Base-by-base conservation (phyloP, 2,329 filamentous ascomycete species). In the Trichoderma citrinoviride region DNA sequence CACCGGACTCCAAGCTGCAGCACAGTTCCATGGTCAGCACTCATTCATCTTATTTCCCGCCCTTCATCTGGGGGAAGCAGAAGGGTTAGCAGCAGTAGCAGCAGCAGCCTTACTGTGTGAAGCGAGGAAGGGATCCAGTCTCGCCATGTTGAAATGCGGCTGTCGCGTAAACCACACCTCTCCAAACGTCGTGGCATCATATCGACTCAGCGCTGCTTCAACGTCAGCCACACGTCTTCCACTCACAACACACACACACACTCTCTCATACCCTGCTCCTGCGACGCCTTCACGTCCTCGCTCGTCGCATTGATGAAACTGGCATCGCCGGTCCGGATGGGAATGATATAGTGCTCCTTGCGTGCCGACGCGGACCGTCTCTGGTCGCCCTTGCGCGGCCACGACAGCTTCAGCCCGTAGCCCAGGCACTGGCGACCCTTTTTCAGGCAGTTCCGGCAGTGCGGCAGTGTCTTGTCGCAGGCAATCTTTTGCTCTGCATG, bases 351-450 rank as follows among this genome's bases (percentile, higher is more conserved):
- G 5, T 64, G 60, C 29, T 37, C 50, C 23, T 66, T 40, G 15
- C 27, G 41, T 21, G 25, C 7, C 27, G 41, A 40, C 21, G 29
- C 60, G 2, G 64, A 49, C 29, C 64, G 58, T 19, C 64, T 53
- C 52, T 41, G 40, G 37, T 66, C 64, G 41, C 46, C 53, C 27
- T 64, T 44, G 2, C 52, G 50, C 40, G 64, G 64, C 64, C 64
- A 66, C 44, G 64, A 66, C 29, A 66, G 27, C 33, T 63, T 66
- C 58, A 66, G 33, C 6, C 52, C 64, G 12, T 66, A 66, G 25
- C 64, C 60, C 6, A 56, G n/a, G 19, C 64, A 66, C 41, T 53
- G 46, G 5, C 46, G 52, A 2, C 55, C 47, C 47, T 65, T 65
- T 41, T 52, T 65, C 6, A 44, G 12, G n/a, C 62, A 65, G n/a